These are phyloP conservation scores for Fraxinus pennsylvanica DNA, from an alignment of 257 asterid species.

Conservation along the genomic window DNA sequence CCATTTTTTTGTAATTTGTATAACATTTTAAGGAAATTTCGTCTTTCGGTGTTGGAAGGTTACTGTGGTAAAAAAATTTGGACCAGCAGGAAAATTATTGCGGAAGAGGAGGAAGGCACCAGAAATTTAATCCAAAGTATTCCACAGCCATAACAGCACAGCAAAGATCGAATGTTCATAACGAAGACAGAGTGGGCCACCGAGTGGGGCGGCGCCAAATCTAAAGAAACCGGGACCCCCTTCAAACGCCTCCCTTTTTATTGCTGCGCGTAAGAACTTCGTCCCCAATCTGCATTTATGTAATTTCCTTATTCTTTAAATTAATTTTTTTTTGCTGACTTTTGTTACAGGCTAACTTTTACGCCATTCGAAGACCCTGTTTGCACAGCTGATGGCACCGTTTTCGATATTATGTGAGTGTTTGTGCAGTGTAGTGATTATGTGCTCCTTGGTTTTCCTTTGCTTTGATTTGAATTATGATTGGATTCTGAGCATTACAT, in stretches of 20 bases:
- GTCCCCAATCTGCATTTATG: background rate
- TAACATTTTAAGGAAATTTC: too few relatives aligned
- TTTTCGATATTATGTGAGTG: slow-evolving; percentile 72
- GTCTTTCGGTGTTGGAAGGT: too few relatives aligned
- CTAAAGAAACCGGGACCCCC: slow-evolving; percentile 75
- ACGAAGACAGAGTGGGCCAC: slow-evolving; percentile 99
- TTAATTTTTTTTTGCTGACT: background rate
- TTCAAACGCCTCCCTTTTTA: slow-evolving; percentile 94
- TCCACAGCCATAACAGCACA: slow-evolving; percentile 71
- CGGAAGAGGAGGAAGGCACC: background rate
- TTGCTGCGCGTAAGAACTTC: slow-evolving; percentile 83
- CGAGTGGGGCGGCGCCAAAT: slow-evolving; percentile 99
- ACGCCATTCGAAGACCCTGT: slow-evolving; percentile 90
- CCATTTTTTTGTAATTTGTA: too few relatives aligned
- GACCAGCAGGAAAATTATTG: too few relatives aligned
- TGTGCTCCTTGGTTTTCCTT: background rate
- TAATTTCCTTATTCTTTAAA: background rate
- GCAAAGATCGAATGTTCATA: slow-evolving; percentile 92
- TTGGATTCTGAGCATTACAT: slow-evolving; percentile 4
- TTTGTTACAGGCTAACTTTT: slow-evolving; percentile 79
- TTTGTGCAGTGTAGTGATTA: background rate
- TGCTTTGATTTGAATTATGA: too few relatives aligned
- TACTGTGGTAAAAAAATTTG: too few relatives aligned
- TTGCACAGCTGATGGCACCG: slow-evolving; percentile 89
- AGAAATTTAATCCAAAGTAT: slow-evolving; percentile 4